Conservation (phyloP, 352 stramenopile species). For the Thalassiosira allenii region DNA sequence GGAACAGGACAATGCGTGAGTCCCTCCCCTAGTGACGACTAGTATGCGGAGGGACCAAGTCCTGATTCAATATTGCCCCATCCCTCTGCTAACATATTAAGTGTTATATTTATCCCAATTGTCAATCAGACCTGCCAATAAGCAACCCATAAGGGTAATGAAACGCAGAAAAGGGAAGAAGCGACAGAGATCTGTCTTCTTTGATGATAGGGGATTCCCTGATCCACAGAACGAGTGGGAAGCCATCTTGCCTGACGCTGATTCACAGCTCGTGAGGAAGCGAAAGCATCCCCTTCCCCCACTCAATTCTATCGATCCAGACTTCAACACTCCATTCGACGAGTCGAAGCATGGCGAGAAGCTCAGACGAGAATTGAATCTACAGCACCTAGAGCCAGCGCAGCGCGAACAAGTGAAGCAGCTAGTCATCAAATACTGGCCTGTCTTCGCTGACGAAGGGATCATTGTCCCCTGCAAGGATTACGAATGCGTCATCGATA, state of each 20-base stretch:
- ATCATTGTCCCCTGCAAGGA: slow-evolving; percentile 23
- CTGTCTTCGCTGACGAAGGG: slow-evolving; percentile 33
- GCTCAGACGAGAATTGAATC: neutral
- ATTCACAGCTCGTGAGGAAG: neutral
- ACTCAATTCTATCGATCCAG: neutral
- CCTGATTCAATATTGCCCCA: too few species aligned
- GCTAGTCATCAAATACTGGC: slow-evolving; percentile 45
- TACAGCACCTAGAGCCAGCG: neutral
- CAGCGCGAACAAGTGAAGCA: neutral
- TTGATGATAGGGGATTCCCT: slow-evolving; percentile 1
- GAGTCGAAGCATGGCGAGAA: neutral
- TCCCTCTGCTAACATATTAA: too few species aligned
- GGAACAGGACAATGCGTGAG: too few species aligned
- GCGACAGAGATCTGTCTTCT: neutral
- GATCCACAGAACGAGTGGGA: slow-evolving; percentile 2
- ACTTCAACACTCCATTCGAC: neutral
- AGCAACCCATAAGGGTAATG: too few species aligned
- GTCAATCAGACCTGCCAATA: too few species aligned
- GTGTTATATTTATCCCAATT: too few species aligned
- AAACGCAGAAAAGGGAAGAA: too few species aligned
- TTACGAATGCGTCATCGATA: slow-evolving; percentile 52
- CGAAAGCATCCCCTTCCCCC: neutral
- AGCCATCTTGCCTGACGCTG: neutral
- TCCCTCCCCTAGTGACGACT: too few species aligned
- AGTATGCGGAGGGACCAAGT: too few species aligned